Percentiles rank a stretch among this genome's conserved stretches.
Evolutionary conservation across 257 asterid genomes (phyloP).

Genomic region (Henckelia pumila): DNA sequence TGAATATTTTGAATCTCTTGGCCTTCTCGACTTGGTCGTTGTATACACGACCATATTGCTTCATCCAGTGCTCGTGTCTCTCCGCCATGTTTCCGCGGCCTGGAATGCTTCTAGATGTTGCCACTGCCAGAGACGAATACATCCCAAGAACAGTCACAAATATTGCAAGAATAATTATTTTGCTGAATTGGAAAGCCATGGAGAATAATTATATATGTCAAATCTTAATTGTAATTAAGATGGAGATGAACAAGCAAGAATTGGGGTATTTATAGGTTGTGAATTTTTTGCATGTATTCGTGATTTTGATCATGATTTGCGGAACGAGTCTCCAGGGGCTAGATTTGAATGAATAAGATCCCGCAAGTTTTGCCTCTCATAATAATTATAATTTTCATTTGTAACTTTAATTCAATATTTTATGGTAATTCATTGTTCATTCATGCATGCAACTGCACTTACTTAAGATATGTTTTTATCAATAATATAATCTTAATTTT

Average conservation of each 20-base stretch:
- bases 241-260: background rate
- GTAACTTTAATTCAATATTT: too few species aligned
- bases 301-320: background rate
- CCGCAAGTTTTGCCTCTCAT: background rate
- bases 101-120: conserved; percentile 5
- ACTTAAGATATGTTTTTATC: too few species aligned
- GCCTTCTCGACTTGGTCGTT: conserved; percentile 20
- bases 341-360: background rate
- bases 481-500: too few species aligned
- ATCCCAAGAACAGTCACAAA: background rate
- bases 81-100: conserved; percentile 3
- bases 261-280: background rate
- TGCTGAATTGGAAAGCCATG: background rate
- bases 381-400: too few species aligned
- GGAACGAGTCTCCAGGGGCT: background rate
- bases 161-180: background rate
- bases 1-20: conserved; percentile 28
- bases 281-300: background rate
- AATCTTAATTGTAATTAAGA: background rate
- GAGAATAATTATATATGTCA: background rate
- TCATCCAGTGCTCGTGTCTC: conserved; percentile 31
- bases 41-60: conserved; percentile 19
- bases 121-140: conserved; percentile 13
- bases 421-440: too few species aligned
- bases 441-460: too few species aligned